These are phyloP conservation scores for Tricholoma hemisulphureum DNA, from an alignment of 768 basidiomycete genomes.

Conservation along the genomic window DNA sequence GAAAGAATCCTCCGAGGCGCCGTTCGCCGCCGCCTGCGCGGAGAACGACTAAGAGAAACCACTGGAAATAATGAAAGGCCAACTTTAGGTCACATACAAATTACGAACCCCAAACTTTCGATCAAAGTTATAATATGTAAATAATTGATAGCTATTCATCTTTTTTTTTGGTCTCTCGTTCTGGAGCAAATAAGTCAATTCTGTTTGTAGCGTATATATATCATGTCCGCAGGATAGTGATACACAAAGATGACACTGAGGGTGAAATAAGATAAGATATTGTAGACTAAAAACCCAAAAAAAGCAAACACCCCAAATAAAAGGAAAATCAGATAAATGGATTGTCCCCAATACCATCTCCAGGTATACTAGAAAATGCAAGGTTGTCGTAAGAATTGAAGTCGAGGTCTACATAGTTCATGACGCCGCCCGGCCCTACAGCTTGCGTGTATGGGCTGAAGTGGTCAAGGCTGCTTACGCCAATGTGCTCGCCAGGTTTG, in stretches of 20 bases:
- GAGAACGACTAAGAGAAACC: neutral
- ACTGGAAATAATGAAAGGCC: neutral
- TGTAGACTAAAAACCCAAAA: neutral
- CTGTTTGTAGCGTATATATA: neutral
- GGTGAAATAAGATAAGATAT: neutral
- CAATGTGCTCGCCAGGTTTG: conserved; percentile 6
- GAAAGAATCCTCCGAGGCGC: neutral
- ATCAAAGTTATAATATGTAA: too few relatives aligned
- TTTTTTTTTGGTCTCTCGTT: neutral
- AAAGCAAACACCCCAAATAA: neutral
- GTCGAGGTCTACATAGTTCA: conserved; percentile 17
- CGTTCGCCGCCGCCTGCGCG: neutral
- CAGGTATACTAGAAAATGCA: conserved; percentile 1
- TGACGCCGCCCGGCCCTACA: conserved; percentile 7
- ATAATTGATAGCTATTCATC: too few relatives aligned
- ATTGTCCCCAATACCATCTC: conserved; percentile 1
- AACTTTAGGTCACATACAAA: too few relatives aligned
- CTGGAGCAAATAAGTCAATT: neutral
- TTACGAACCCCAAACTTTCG: too few relatives aligned
- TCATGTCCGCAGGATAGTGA: neutral
- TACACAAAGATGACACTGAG: neutral
- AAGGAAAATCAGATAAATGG: neutral
- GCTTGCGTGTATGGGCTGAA: conserved; percentile 12
- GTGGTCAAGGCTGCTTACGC: conserved; percentile 14
- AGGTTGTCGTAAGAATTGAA: conserved; percentile 12